A percentile compares a stretch with the other conserved stretches of the same genome.
These are phyloP conservation scores for Pichia sp. DNA, from an alignment of 1,139 yeast species.

Conservation along the genomic window DNA sequence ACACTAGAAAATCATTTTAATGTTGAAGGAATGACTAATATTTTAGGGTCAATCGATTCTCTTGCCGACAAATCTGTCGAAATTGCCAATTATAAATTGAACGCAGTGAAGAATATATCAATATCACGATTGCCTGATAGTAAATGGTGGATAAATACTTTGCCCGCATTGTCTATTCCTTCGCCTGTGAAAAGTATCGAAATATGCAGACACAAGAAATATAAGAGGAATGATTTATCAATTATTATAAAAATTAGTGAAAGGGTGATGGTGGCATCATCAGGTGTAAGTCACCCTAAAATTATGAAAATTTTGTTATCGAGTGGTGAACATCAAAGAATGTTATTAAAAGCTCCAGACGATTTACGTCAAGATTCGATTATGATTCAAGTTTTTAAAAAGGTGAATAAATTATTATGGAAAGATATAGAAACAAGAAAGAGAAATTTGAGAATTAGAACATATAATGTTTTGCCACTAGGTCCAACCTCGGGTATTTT, in stretches of 20 bases:
- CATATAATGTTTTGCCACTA: conserved; percentile 85
- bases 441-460: conserved; percentile 58
- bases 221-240: conserved; percentile 38
- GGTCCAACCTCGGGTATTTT: conserved; percentile 86
- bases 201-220: conserved; percentile 41
- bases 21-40: conserved; percentile 17
- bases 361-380: conserved; percentile 93
- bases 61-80: conserved; percentile 47
- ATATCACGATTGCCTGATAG: conserved; percentile 34
- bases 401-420: conserved; percentile 67
- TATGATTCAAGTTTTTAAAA: conserved; percentile 94
- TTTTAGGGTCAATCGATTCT: conserved; percentile 39
- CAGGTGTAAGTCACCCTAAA: conserved; percentile 86
- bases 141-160: conserved; percentile 47
- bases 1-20: conserved; percentile 16
- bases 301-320: conserved; percentile 51
- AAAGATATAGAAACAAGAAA: conserved; percentile 52
- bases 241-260: conserved; percentile 41
- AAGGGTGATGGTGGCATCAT: conserved; percentile 53
- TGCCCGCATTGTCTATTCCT: conserved; percentile 49
- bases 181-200: conserved; percentile 57
- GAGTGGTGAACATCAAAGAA: conserved; percentile 52
- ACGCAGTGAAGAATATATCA: conserved; percentile 27
- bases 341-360: conserved; percentile 77
- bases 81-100: conserved; percentile 45